Evolutionary conservation across 116 monocot genomes (phyloP), one percentile per base, ranked within the genome.

Genomic region (Posidonia oceanica): DNA sequence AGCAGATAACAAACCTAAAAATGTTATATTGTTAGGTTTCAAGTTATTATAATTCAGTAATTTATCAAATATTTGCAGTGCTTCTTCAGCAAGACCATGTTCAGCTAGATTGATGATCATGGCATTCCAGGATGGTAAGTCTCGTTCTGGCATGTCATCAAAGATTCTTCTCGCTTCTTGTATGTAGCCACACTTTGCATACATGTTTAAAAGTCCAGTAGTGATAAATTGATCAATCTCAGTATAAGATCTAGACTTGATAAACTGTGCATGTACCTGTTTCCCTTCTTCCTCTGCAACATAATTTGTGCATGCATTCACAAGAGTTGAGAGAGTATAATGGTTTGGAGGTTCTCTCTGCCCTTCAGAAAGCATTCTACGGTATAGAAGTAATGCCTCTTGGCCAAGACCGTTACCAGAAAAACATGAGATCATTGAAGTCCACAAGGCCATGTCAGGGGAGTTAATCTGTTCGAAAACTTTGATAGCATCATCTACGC

Each of bases 51-150:
- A 58, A 0, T 71, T 81, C 65, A 78, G 40, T 63, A 87, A 69
- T 69, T 75, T 70, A 59, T 79, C 15, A 52, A 79, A 87, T 56
- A 59, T 36, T 55, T 74, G 56, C 5, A 84, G 75, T 16, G 79
- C 79, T 81, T 59, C 61, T 48, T 79, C 42, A 38, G 74, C 74
- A 77, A 79, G 74, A 14, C 87, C 81, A 72, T 84, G 87, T 39
- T 64, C 70, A 61, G 81, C 79, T 54, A 87, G 36, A 51, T 74
- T 60, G 20, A 44, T 74, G 23, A 87, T 81, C 84, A 87, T 81
- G 54, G 81, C 83, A 79, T 87, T 84, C 84, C 78, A 87, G 7
- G 78, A 76, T 39, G 79, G 76, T 57, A 87, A 61, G 64, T 87
- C 81, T 70, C 68, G 67, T n/a, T 77, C 61, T 66, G 48, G 60